Evolutionary conservation across 2,329 filamentous ascomycete genomes (phyloP).

Genomic region (Exophiala aquamarina): DNA sequence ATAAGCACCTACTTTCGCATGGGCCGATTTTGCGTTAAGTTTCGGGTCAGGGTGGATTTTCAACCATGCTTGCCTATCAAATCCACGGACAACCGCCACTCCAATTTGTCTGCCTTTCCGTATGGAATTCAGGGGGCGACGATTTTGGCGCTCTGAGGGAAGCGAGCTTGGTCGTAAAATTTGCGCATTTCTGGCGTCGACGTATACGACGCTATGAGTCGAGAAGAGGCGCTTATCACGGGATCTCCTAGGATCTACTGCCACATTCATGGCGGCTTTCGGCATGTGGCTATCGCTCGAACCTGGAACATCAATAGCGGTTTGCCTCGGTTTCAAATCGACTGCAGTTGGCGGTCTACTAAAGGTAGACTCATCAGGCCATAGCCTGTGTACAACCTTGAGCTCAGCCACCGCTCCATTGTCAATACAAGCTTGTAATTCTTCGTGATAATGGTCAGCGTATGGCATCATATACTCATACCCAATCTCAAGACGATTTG

Average conservation of each 20-base stretch:
- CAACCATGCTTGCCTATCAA: slow-evolving; percentile 75
- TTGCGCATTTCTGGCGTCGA: slow-evolving; percentile 73
- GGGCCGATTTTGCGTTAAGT: slow-evolving; percentile 41
- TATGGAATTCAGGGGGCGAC: slow-evolving; percentile 79
- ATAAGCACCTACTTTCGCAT: slow-evolving; percentile 33
- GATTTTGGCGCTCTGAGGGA: slow-evolving; percentile 80
- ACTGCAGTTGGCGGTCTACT: slow-evolving; percentile 39
- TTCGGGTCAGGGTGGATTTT: slow-evolving; percentile 62
- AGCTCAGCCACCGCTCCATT: slow-evolving; percentile 87
- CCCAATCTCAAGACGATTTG: slow-evolving; percentile 89
- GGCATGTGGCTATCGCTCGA: slow-evolving; percentile 9
- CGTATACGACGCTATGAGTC: slow-evolving; percentile 83
- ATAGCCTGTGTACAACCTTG: slow-evolving; percentile 81
- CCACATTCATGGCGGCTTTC: slow-evolving; percentile 18
- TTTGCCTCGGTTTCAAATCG: slow-evolving; percentile 33
- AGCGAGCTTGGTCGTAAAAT: slow-evolving; percentile 82
- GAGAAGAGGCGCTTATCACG: slow-evolving; percentile 55
- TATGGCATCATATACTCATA: slow-evolving; percentile 84
- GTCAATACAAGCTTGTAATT: slow-evolving; percentile 84
- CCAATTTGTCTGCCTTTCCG: slow-evolving; percentile 80
- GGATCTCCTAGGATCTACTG: slow-evolving; percentile 21
- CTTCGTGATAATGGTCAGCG: slow-evolving; percentile 89
- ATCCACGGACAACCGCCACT: slow-evolving; percentile 84
- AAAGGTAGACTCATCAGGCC: slow-evolving; percentile 56
- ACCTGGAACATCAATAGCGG: slow-evolving; percentile 12